A percentile compares a stretch with the other conserved stretches of the same genome.
Evolutionary conservation across 768 basidiomycete genomes (phyloP).

Genomic region (Trametes villosa): DNA sequence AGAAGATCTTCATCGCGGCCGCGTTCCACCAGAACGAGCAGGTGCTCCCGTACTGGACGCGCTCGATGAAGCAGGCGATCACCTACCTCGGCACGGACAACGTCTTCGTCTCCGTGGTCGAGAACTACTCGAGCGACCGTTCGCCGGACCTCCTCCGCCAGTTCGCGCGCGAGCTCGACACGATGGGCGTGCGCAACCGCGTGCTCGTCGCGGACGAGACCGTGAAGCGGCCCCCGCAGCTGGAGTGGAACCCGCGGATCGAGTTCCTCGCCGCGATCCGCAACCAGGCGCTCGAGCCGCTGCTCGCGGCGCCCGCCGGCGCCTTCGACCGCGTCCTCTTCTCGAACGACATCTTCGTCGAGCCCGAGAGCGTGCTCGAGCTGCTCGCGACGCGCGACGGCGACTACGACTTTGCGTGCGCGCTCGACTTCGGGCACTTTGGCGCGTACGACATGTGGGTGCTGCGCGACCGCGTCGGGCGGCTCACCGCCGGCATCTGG

Average conservation of each 20-base stretch:
- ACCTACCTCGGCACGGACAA: constrained; percentile 47
- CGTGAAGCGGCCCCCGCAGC: constrained; percentile 28
- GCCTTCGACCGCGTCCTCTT: constrained; percentile 46
- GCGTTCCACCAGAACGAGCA: constrained; percentile 45
- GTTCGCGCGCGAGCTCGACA: constrained; percentile 31
- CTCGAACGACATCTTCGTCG: constrained; percentile 47
- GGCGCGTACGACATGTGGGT: constrained; percentile 46
- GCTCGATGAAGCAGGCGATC: constrained; percentile 39
- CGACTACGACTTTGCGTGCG: constrained; percentile 49
- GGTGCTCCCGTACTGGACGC: constrained; percentile 45
- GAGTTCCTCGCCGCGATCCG: constrained; percentile 44
- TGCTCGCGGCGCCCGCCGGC: constrained; percentile 37
- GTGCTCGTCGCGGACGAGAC: constrained; percentile 36
- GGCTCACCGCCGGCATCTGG: constrained; percentile 38
- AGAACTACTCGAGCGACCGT: constrained; percentile 41
- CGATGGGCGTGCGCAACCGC: constrained; percentile 33
- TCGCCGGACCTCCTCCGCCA: constrained; percentile 37
- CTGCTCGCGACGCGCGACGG: constrained; percentile 43
- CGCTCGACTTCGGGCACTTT: constrained; percentile 42
- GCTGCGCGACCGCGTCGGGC: constrained; percentile 40
- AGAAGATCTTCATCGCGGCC: constrained; percentile 44
- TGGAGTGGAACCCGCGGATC: constrained; percentile 39
- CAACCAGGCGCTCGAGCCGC: constrained; percentile 47
- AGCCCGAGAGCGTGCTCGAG: constrained; percentile 45
- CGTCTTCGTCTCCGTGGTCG: constrained; percentile 47